Percentiles rank a stretch among this genome's conserved stretches.
Evolutionary conservation across 148 eudicot genomes (phyloP).

Genomic region (Fagopyrum esculentum): DNA sequence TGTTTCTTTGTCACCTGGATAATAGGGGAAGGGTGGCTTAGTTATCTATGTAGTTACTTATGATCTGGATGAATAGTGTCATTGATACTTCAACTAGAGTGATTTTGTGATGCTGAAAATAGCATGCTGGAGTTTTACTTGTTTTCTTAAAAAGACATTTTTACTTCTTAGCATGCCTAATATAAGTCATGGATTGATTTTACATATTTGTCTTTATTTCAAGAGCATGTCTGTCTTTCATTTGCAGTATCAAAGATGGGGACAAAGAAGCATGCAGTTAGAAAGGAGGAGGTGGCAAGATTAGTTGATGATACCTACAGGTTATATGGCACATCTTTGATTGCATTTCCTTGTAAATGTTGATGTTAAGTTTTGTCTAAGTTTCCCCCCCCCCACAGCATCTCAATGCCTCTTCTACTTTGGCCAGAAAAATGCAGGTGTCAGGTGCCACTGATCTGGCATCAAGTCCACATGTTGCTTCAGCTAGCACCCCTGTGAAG

Average conservation of each 20-base stretch:
- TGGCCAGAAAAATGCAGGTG: conserved; percentile 62
- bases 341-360: not conserved
- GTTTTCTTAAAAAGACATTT: not conserved
- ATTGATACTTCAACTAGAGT: too few species aligned
- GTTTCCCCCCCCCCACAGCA: not conserved
- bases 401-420: not conserved
- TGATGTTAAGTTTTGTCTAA: not conserved
- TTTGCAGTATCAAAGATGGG: conserved; percentile 42
- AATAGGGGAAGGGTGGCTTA: too few species aligned
- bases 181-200: too few species aligned
- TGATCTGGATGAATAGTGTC: too few species aligned
- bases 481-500: conserved; percentile 52
- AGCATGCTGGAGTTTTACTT: not conserved
- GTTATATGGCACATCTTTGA: not conserved
- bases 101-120: too few species aligned
- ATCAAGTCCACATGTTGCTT: conserved; percentile 25
- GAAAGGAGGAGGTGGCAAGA: too few species aligned
- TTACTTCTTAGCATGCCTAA: not conserved
- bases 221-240: conserved; percentile 17
- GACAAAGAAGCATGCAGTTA: too few species aligned
- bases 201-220: not conserved
- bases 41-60: not conserved
- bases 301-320: too few species aligned
- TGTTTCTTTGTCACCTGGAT: too few species aligned
- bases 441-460: not conserved